phyloP scores from a whole-genome alignment of 139 green algal species.

The Chlamydomonas sp. region DNA sequence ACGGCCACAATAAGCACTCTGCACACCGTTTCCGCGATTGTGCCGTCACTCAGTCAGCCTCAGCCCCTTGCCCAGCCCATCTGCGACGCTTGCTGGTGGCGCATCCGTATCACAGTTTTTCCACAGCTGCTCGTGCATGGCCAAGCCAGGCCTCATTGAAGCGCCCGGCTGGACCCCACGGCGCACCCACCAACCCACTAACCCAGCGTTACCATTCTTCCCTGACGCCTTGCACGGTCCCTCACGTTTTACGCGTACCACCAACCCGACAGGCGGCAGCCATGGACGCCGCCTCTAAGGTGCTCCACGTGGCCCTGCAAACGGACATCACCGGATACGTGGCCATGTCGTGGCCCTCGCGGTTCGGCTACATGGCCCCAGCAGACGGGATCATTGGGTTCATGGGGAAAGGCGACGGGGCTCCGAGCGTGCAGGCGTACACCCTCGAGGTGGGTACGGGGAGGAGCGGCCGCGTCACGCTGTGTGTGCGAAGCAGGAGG shows the following conservation, averaged over 20 bases:
- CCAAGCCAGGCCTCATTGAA: too few species aligned
- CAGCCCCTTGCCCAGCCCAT: too few species aligned
- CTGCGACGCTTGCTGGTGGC: too few species aligned
- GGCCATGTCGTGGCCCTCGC: neutral
- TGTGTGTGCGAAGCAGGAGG: too few species aligned
- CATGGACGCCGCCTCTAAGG: neutral
- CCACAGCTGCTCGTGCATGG: too few species aligned
- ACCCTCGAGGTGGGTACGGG: neutral
- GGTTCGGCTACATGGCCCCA: neutral
- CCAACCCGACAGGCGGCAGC: neutral
- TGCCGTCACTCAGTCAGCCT: too few species aligned
- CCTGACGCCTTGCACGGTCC: neutral
- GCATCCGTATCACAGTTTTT: too few species aligned
- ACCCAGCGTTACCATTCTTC: too few species aligned
- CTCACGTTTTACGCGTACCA: neutral
- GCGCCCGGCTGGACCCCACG: too few species aligned
- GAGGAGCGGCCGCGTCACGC: neutral
- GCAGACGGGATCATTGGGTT: slow-evolving; percentile 18
- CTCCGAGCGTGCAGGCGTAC: neutral
- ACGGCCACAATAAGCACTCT: neutral
- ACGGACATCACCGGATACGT: slow-evolving; percentile 15
- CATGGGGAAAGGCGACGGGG: neutral
- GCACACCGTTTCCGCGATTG: neutral
- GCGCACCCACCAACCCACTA: neutral
- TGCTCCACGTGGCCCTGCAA: slow-evolving; percentile 29